These are phyloP conservation scores for Eucalyptus curtisii DNA, from an alignment of 345 rosid species.

Conservation along the genomic window DNA sequence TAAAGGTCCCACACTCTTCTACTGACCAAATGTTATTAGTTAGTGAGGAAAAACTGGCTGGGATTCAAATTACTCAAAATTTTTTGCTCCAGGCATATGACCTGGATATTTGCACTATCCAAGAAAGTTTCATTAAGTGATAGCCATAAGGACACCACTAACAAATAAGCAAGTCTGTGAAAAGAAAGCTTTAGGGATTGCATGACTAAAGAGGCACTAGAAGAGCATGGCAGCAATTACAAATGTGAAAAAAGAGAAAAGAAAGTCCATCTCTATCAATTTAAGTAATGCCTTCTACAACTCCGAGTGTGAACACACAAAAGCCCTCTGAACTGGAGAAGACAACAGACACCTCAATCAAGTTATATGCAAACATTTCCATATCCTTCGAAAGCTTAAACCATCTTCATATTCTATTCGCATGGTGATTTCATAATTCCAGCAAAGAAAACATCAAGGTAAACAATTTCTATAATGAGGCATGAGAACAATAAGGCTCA, in stretches of 20 bases:
- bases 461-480: background rate
- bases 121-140: background rate
- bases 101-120: background rate
- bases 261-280: background rate
- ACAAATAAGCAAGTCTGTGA: background rate
- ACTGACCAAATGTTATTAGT: background rate
- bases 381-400: background rate
- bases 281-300: background rate
- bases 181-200: background rate
- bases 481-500: background rate
- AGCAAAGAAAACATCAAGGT: background rate
- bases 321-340: background rate
- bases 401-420: background rate
- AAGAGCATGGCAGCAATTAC: background rate
- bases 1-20: background rate
- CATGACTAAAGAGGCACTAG: background rate
- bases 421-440: background rate
- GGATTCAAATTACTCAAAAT: background rate
- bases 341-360: background rate
- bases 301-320: background rate
- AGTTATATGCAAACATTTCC: background rate
- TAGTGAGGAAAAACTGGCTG: background rate
- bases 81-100: background rate
- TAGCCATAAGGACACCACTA: background rate
- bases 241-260: background rate